phyloP scores from a whole-genome alignment of 2,329 filamentous ascomycete genomes.

The Cordyceps javanica region DNA sequence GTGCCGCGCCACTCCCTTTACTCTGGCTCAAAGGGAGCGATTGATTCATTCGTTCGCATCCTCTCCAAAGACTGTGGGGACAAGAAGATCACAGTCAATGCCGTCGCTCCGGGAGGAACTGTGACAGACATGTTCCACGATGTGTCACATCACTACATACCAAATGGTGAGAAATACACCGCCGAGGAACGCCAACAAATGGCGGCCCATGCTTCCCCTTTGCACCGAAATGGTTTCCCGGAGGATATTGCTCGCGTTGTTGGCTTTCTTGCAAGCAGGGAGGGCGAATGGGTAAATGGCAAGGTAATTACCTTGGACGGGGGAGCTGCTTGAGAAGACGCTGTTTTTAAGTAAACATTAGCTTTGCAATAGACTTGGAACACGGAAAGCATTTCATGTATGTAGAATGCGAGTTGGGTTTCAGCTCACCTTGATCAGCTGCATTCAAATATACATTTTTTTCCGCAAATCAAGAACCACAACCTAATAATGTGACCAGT shows the following conservation, averaged over 20 bases:
- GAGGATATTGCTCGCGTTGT: neutral
- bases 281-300: constrained; percentile 1
- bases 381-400: neutral
- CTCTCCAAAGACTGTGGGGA: constrained; percentile 67
- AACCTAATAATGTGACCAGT: neutral
- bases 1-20: constrained; percentile 59
- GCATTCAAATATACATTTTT: neutral
- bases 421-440: neutral
- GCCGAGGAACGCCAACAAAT: constrained; percentile 48
- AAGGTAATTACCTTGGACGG: constrained; percentile 31
- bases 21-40: constrained; percentile 65
- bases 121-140: constrained; percentile 72
- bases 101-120: constrained; percentile 65
- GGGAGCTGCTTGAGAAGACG: neutral
- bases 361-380: neutral
- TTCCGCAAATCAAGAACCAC: neutral
- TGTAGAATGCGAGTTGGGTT: neutral
- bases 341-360: neutral
- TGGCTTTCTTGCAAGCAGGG: neutral
- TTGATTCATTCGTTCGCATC: constrained; percentile 65
- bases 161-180: constrained; percentile 46
- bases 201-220: neutral
- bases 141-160: constrained; percentile 57
- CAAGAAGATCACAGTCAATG: constrained; percentile 64
- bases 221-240: neutral